Evolutionary conservation across 768 basidiomycete genomes (phyloP), one percentile per base, ranked within the genome.

Genomic region (Leucocoprinus leucothites): DNA sequence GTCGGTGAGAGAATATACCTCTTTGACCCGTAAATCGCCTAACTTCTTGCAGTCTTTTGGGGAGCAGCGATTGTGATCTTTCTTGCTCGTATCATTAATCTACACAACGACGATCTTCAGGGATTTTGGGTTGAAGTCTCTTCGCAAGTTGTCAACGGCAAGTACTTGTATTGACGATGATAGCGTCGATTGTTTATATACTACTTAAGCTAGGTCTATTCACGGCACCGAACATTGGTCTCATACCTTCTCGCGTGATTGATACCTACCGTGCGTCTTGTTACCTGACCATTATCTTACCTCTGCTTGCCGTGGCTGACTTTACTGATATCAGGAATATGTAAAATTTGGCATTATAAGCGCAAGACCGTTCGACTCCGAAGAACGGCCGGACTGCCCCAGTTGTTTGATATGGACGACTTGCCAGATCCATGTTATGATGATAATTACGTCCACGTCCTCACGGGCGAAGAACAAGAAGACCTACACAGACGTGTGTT

Each of bases 1-100:
- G 82, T 87, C 36, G 86, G 86, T 84, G 60, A 53, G 80, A 48
- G 22, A 26, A 7, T 6, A 2, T 58, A 43, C 22, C 40, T 18
- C 9, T 3, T 38, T 45, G 24, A 34, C 22, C 45, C 42, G 35
- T 45, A 24, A 28, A 34, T n/a, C 41, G 54, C 41, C 60, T 47
- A 26, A 60, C 34, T 25, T 45, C 41, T 11, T 18, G 4, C 63
- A 82, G 91, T 86, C 0, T 93, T 94, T 63, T 94, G 91, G 91
- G 91, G 92, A 14, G 82, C 89, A 19, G 91, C 86, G 3, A 85
- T 94, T 58, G 87, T 92, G 13, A 68, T 92, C 49, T 86, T 92
- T 68, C 69, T 90, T 3, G 71, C 69, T 21, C 82, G 80, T 64
- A 75, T 83, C 43, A 91, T 93, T 66, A 83, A 89, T 62, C 69